Evolutionary conservation across 2,329 filamentous ascomycete genomes (phyloP), one percentile per base, ranked within the genome.

Genomic region (Colletotrichum nymphaeae): DNA sequence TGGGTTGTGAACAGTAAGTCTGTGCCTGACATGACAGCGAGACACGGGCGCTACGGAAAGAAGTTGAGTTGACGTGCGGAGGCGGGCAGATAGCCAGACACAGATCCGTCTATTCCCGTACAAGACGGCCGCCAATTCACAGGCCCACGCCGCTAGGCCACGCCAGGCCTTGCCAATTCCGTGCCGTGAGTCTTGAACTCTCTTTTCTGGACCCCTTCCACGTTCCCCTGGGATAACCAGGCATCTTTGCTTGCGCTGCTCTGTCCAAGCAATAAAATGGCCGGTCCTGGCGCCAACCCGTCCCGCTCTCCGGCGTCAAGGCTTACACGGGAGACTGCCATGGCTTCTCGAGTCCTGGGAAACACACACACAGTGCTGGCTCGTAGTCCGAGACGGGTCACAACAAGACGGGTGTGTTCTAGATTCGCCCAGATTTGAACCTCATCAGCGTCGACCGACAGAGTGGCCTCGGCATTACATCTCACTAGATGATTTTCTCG

Each of bases 11-110:
- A 74, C 68, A 67, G 72, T 74, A 67, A 57, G 72, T 72, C 68
- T 69, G 72, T 74, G 68, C 72, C 72, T 72, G 67, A 72, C 72
- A 72, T 72, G 72, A 70, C 62, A 74, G 68, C 68, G 63, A 74
- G 72, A 74, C 72, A 74, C 68, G 72, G 72, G 53, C 66, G 46
- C 70, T 73, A 70, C 70, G 70, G 60, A 37, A 67, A 70, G 63
- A 35, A 42, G 55, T 62, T 53, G 58, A 63, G 52, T 74, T 74
- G 72, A 74, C 72, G 58, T 56, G 58, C 67, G 64, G 60, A 68
- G 59, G 60, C 66, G 69, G 59, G 58, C 46, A 73, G 70, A 55
- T 58, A 70, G 53, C 58, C 46, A 73, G 70, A 55, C 63, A 70
- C 70, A 70, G 60, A 60, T 60, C 66, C 66, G 70, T n/a, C 59